Evolutionary conservation across 2,329 filamentous ascomycete species (phyloP), one percentile per base, ranked within the genome.

Genomic region (Biscogniauxia sp.): DNA sequence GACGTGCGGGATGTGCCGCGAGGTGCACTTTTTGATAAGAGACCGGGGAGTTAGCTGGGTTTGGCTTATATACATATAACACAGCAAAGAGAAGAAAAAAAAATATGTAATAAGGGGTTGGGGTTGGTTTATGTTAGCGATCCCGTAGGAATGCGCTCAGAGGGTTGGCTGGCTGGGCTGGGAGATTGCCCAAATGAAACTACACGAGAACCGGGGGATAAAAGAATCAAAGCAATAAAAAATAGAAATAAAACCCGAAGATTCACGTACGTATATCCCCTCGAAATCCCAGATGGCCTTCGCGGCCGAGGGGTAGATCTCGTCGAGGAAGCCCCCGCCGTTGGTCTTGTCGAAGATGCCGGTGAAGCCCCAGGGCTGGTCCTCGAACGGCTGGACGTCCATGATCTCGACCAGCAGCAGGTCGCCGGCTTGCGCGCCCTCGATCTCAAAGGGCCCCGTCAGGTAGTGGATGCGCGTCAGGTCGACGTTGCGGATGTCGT

Each of bases 351-450:
- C 82, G 70, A 97, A 97, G 5, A 95, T 77, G 8, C 92, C 92
- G 0, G 91, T 94, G 74, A 96, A 96, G 0, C 93, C 93, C 93
- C 93, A 97, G 0, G 92, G 92, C 60, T 89, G 86, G 28, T 95
- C 87, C 64, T 94, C 82, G 66, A 96, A 87, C 0, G 93, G 93
- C 77, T 97, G 64, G 7, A 97, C 91, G 70, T 97, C 93, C 75
- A 94, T 92, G 66, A 97, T 97, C 74, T 97, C 92, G 7, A 97
- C 90, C 0, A 96, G 78, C 0, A 96, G 82, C 1, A 96, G 81
- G 72, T 97, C 93, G 0, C 93, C 93, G 0, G 93, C 92, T 74
- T 93, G 86, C 0, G 92, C 92, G 0, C 86, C 88, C 71, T 93
- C 90, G 59, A 97, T 84, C 57, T 97, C 90, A 66, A 97, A 97